phyloP scores from a whole-genome alignment of 1,139 yeast species.

The Suhomyces terraborum region DNA sequence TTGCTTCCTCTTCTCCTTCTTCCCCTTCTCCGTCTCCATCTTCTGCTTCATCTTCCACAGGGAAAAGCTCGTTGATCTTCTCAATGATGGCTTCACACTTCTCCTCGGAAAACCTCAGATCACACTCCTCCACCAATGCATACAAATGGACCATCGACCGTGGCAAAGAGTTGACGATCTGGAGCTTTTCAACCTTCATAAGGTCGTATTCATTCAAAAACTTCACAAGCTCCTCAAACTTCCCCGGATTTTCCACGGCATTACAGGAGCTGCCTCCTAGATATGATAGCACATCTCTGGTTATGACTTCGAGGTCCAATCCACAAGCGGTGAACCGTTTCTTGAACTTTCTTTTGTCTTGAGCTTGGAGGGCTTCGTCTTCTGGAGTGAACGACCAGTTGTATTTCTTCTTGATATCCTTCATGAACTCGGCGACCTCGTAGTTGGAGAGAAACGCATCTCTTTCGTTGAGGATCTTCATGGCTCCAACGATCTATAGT shows the following conservation, averaged over 20 bases:
- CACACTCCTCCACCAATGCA: constrained; percentile 89
- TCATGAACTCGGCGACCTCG: constrained; percentile 67
- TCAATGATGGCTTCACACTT: constrained; percentile 57
- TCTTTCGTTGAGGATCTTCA: constrained; percentile 50
- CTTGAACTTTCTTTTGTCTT: constrained; percentile 34
- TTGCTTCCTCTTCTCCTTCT: constrained; percentile 22
- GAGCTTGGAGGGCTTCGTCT: constrained; percentile 31
- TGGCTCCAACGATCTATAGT: constrained; percentile 13
- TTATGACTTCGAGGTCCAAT: constrained; percentile 60
- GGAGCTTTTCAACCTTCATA: constrained; percentile 83
- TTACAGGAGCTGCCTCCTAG: constrained; percentile 49
- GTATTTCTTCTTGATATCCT: constrained; percentile 49
- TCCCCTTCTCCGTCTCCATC: constrained; percentile 30
- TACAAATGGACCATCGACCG: constrained; percentile 75
- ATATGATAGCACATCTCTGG: constrained; percentile 61
- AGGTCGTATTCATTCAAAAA: constrained; percentile 57
- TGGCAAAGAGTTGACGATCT: constrained; percentile 80
- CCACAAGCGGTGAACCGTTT: constrained; percentile 49
- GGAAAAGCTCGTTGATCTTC: constrained; percentile 53
- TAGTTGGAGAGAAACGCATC: constrained; percentile 69
- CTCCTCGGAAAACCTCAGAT: constrained; percentile 69
- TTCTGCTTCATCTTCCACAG: constrained; percentile 38
- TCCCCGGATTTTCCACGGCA: constrained; percentile 42
- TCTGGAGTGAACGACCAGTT: constrained; percentile 48
- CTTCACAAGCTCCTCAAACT: constrained; percentile 55